phyloP scores from a whole-genome alignment of 2,329 filamentous ascomycete species.

The Trichoderma harzianum region DNA sequence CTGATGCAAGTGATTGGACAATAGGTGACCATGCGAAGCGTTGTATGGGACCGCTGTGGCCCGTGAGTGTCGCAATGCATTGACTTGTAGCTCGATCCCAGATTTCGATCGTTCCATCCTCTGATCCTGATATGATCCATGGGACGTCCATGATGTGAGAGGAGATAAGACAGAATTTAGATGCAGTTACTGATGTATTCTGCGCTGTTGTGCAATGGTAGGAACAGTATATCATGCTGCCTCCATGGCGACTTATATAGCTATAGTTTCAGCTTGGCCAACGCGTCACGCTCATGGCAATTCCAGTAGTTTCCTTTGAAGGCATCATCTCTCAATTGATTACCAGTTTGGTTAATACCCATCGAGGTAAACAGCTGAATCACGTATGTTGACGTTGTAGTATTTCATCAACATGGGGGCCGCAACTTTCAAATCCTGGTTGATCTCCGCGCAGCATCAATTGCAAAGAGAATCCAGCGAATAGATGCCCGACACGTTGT shows the following conservation, averaged over 20 bases:
- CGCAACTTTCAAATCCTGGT: neutral
- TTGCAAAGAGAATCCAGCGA: neutral
- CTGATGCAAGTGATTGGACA: neutral
- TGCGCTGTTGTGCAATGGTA: neutral
- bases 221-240: neutral
- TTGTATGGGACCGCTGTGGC: neutral
- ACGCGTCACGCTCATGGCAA: neutral
- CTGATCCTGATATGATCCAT: neutral
- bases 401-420: neutral
- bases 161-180: neutral
- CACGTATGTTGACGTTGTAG: neutral
- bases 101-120: neutral
- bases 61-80: neutral
- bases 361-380: neutral
- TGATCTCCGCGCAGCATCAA: neutral
- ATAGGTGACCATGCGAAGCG: neutral
- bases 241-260: neutral
- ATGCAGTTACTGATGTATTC: neutral
- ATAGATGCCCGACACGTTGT: neutral
- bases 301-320: neutral
- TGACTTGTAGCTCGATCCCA: neutral
- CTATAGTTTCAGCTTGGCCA: neutral
- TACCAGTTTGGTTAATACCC: neutral
- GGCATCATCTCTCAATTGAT: neutral
- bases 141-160: neutral